Evolutionary conservation across 352 stramenopile genomes (phyloP), one percentile per base, ranked within the genome.

Genomic region (Phytophthora sp.): DNA sequence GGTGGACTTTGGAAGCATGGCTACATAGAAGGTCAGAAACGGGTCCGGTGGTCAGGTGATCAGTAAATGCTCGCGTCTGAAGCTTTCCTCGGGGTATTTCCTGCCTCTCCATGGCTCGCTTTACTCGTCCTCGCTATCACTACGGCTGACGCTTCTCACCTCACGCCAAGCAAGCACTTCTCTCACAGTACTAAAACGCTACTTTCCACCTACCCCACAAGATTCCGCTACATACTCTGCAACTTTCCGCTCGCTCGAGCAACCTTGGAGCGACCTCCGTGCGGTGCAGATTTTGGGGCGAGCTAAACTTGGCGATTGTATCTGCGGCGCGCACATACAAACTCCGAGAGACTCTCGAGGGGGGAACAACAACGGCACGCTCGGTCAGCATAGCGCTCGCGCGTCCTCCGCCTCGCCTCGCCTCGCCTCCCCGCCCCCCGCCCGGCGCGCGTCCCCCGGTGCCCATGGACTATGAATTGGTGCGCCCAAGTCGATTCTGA

Each of bases 381-480:
- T 35, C 31, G 18, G 30, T 32, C 24, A 38, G 30, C 28, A 31
- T 32, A 38, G 28, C 49, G 34, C 43, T 27, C 28, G 34, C 57
- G 13, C 21, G 20, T 27, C 23, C 35, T 17, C 13, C 31, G 7
- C 23, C 7, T 24, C 37, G 17, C 6, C 26, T 13, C 8, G 5
- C 23, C 13, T 24, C 20, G 3, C 15, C 2, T 50, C 11, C 48
- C n/a, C 20, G 17, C 4, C n/a, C 35, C 15, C 24, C 17, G 1
- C 13, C 34, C 28, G 7, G 4, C 31, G 20, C 20, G 34, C 46
- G 30, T 28, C 20, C 6, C 20, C 26, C 18, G 10, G 20, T 17
- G 53, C 20, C 30, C 27, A 86, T 83, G 74, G 68, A 86, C 31
- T 84, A 77, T 69, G 74, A 82, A 66, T 54, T 82, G 68, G 74